Conservation (phyloP, 768 basidiomycete species). For the Hygrocybe punicea region DNA sequence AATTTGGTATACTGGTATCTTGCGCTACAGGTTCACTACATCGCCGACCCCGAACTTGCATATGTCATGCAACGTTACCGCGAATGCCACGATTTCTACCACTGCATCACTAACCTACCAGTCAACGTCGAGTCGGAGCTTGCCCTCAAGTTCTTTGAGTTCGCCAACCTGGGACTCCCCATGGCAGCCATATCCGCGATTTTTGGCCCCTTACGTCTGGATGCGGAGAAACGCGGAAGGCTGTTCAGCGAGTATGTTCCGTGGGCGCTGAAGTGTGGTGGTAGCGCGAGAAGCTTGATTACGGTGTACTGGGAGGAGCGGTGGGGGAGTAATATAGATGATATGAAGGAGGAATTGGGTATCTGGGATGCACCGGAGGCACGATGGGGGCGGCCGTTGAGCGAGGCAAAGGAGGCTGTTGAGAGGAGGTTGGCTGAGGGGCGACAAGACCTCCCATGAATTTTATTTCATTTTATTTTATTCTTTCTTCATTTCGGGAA, state of each 20-base stretch:
- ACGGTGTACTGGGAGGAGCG: conserved; percentile 95
- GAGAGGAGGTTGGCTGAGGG: not conserved
- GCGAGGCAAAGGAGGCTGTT: conserved; percentile 54
- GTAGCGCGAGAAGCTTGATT: conserved; percentile 69
- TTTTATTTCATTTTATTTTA: too few species aligned
- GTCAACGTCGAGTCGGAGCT: conserved; percentile 90
- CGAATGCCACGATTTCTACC: conserved; percentile 97
- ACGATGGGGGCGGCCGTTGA: conserved; percentile 62
- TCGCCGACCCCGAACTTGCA: conserved; percentile 91
- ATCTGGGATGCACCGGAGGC: conserved; percentile 79
- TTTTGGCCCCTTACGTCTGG: conserved; percentile 77
- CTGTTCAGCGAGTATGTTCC: conserved; percentile 82
- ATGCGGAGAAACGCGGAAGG: conserved; percentile 46
- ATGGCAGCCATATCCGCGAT: conserved; percentile 77
- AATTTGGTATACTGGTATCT: too few species aligned
- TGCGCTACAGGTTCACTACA: conserved; percentile 83
- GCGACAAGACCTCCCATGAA: too few species aligned
- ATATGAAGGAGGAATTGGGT: conserved; percentile 82
- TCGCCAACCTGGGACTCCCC: conserved; percentile 86
- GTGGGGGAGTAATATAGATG: conserved; percentile 80
- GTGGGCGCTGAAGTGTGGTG: conserved; percentile 88
- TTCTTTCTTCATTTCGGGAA: too few species aligned
- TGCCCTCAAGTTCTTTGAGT: conserved; percentile 92
- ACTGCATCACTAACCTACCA: conserved; percentile 83
- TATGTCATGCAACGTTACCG: conserved; percentile 98